These are phyloP conservation scores for Torulaspora quercuum DNA, from an alignment of 805 yeast genomes.

Conservation along the genomic window DNA sequence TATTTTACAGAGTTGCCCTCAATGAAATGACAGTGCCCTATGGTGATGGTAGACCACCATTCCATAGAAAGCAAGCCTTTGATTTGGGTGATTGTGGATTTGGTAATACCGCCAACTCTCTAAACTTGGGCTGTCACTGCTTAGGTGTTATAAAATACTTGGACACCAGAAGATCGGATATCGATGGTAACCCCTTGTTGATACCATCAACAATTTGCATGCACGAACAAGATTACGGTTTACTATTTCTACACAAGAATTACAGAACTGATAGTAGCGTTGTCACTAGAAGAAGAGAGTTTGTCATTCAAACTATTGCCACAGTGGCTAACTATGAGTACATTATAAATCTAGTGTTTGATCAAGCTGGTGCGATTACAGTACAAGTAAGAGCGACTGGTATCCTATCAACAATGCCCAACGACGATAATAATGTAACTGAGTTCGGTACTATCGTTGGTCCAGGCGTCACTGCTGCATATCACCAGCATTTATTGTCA, in stretches of 20 bases:
- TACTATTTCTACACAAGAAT: slow-evolving; percentile 74
- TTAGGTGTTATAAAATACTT: slow-evolving; percentile 73
- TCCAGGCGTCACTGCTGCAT: slow-evolving; percentile 78
- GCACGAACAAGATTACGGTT: slow-evolving; percentile 77
- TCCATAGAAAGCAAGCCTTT: slow-evolving; percentile 82
- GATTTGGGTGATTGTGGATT: slow-evolving; percentile 85
- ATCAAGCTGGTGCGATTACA: slow-evolving; percentile 73
- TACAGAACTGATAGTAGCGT: slow-evolving; percentile 70
- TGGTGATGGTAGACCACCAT: slow-evolving; percentile 81
- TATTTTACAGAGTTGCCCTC: slow-evolving; percentile 66
- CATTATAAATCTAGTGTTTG: slow-evolving; percentile 65
- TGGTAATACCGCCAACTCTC: slow-evolving; percentile 66
- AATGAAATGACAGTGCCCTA: slow-evolving; percentile 88
- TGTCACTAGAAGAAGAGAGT: slow-evolving; percentile 73
- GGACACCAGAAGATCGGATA: slow-evolving; percentile 55
- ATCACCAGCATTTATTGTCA: slow-evolving; percentile 77
- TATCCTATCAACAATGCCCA: slow-evolving; percentile 79
- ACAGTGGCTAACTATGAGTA: slow-evolving; percentile 85
- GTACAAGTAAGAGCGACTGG: slow-evolving; percentile 85
- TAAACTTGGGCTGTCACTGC: slow-evolving; percentile 77
- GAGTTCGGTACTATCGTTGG: slow-evolving; percentile 72
- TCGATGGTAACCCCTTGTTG: slow-evolving; percentile 58
- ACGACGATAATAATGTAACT: slow-evolving; percentile 61
- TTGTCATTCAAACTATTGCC: slow-evolving; percentile 74
- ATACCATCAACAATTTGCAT: slow-evolving; percentile 71